phyloP scores from a whole-genome alignment of 139 green algal species.

The Chlorella vulgaris region DNA sequence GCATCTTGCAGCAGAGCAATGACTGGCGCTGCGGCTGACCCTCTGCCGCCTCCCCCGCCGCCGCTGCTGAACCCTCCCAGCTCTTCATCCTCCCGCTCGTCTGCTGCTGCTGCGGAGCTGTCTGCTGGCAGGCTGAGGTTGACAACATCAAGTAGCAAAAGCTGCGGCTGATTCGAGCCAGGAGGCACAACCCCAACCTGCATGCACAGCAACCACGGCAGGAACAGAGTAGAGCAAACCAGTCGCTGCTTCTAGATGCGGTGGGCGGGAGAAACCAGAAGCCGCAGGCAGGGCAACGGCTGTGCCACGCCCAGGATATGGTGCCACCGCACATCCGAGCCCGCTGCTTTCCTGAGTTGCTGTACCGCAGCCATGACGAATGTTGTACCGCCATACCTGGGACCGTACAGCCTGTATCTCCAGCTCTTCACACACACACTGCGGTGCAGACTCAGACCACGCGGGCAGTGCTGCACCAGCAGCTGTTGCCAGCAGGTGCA shows the following conservation, averaged over 20 bases:
- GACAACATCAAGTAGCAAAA: constrained; percentile 39
- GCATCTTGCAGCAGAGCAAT: constrained; percentile 27
- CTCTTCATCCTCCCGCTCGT: neutral
- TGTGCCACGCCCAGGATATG: too few relatives aligned
- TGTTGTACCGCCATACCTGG: too few relatives aligned
- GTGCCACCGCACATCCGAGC: too few relatives aligned
- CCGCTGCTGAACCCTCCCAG: neutral
- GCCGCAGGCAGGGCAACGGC: too few relatives aligned
- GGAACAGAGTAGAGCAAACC: too few relatives aligned
- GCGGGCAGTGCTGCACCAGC: constrained; percentile 16
- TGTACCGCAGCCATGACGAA: too few relatives aligned
- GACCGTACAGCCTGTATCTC: constrained; percentile 24
- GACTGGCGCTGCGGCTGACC: neutral
- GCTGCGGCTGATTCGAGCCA: neutral
- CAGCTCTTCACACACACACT: constrained; percentile 24
- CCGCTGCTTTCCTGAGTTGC: too few relatives aligned
- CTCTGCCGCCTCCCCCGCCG: neutral
- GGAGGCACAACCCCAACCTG: neutral
- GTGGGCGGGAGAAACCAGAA: too few relatives aligned
- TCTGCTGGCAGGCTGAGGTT: neutral
- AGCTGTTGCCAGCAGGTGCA: constrained; percentile 36
- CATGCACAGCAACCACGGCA: too few relatives aligned
- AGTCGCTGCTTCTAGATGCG: too few relatives aligned
- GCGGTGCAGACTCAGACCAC: constrained; percentile 38
- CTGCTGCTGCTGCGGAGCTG: neutral